A percentile compares a stretch with the other conserved stretches of the same genome.
Conservation (phyloP, 106 monocot genomes). For the Acanthochlamys bracteata region DNA sequence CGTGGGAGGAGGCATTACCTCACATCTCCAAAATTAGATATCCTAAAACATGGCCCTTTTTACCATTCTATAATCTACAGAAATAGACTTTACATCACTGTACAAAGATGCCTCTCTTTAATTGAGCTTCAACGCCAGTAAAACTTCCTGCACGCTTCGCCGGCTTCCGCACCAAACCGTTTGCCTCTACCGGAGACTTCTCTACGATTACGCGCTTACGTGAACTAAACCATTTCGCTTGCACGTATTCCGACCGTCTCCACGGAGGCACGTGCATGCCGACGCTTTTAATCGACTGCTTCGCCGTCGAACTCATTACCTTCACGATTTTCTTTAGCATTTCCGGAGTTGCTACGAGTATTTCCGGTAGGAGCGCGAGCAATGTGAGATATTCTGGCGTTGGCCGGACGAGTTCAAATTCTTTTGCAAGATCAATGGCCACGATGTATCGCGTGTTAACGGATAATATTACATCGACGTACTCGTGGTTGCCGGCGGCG, state of each 20-base stretch:
- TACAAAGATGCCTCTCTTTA: too few species aligned
- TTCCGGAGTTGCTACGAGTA: constrained; percentile 37
- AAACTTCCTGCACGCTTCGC: too few species aligned
- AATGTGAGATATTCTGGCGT: constrained; percentile 28
- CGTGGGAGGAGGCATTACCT: too few species aligned
- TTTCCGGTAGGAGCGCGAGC: constrained; percentile 26
- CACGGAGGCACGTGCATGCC: constrained; percentile 78
- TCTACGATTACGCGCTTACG: constrained; percentile 12
- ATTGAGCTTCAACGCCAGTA: too few species aligned
- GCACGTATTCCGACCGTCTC: constrained; percentile 50
- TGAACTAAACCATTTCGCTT: constrained; percentile 45
- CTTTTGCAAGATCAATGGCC: constrained; percentile 30
- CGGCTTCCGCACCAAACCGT: not conserved
- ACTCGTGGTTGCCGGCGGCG: constrained; percentile 34
- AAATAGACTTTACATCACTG: too few species aligned
- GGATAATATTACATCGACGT: constrained; percentile 45
- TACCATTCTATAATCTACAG: too few species aligned
- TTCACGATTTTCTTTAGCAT: constrained; percentile 22
- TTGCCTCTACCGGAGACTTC: not conserved
- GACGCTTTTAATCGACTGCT: constrained; percentile 38
- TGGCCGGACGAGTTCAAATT: constrained; percentile 69
- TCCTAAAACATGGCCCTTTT: too few species aligned
- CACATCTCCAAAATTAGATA: too few species aligned
- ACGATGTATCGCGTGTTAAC: constrained; percentile 40
- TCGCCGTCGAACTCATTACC: constrained; percentile 38